Percentiles rank a stretch among this genome's conserved stretches.
phyloP scores from a whole-genome alignment of 2,329 filamentous ascomycete genomes.

The Fusarium incarnatum region DNA sequence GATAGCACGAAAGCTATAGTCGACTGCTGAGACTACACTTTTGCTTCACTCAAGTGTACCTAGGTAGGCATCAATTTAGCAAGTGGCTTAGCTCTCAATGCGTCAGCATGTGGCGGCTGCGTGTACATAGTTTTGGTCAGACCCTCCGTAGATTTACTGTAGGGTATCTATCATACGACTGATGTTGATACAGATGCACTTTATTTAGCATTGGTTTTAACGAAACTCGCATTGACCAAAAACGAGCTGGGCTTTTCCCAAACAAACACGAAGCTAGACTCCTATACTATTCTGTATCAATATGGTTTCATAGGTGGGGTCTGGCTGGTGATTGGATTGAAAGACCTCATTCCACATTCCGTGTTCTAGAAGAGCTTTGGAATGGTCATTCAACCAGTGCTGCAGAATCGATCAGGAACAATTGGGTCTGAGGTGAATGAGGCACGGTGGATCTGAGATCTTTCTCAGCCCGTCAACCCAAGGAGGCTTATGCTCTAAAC shows the following conservation, averaged over 20 bases:
- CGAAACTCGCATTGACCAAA: constrained; percentile 7
- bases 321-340: background rate
- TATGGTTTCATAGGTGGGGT: constrained; percentile 30
- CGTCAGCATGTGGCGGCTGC: constrained; percentile 44
- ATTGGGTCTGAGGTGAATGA: background rate
- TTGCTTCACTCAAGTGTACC: background rate
- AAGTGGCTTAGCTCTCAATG: constrained; percentile 44
- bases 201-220: constrained; percentile 3
- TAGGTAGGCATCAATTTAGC: constrained; percentile 1
- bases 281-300: constrained; percentile 12
- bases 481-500: background rate
- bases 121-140: constrained; percentile 23
- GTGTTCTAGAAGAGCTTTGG: constrained; percentile 26
- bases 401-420: background rate
- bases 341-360: background rate
- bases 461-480: background rate
- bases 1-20: background rate
- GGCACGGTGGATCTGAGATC: background rate
- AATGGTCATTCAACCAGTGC: background rate
- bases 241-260: constrained; percentile 5
- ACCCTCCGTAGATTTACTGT: background rate
- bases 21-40: background rate
- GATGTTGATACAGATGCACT: background rate
- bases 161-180: background rate
- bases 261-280: background rate